Percentiles rank a stretch among this genome's conserved stretches.
phyloP scores from a whole-genome alignment of 106 monocot species.

The Iris macrosiphon region DNA sequence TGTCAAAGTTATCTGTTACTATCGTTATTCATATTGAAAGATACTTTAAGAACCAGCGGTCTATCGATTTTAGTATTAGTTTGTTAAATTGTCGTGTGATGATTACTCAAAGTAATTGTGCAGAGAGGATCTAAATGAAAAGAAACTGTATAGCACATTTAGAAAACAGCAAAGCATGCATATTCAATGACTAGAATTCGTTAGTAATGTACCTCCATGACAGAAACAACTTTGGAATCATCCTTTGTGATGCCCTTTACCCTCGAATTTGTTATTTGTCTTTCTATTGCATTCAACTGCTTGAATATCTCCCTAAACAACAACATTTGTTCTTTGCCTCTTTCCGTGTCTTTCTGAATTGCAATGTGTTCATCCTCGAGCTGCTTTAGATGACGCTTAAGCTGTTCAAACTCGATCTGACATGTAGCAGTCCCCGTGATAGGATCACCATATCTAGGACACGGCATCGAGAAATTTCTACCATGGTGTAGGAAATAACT shows the following conservation, averaged over 20 bases:
- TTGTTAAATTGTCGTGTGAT: too few species aligned
- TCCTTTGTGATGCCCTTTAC: neutral
- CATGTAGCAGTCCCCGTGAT: neutral
- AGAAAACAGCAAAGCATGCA: too few species aligned
- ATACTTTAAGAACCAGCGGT: too few species aligned
- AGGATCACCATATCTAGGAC: neutral
- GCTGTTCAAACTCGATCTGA: conserved; percentile 27
- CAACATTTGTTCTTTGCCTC: conserved; percentile 33
- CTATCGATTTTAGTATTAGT: too few species aligned
- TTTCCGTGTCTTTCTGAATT: conserved; percentile 21
- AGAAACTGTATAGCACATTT: too few species aligned
- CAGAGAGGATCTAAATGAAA: too few species aligned
- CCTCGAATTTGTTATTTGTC: conserved; percentile 12
- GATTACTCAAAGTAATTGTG: too few species aligned
- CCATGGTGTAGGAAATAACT: neutral
- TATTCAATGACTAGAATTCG: too few species aligned
- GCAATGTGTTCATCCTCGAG: conserved; percentile 29
- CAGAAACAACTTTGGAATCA: conserved; percentile 22
- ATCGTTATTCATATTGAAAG: too few species aligned
- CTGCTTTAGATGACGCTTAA: conserved; percentile 23
- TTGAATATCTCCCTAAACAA: conserved; percentile 40
- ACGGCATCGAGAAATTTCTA: conserved; percentile 8
- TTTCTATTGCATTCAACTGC: conserved; percentile 37
- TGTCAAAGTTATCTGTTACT: too few species aligned
- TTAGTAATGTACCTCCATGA: conserved; percentile 81